These are phyloP conservation scores for Xylaria sp. DNA, from an alignment of 2,329 filamentous ascomycete genomes.

Conservation along the genomic window DNA sequence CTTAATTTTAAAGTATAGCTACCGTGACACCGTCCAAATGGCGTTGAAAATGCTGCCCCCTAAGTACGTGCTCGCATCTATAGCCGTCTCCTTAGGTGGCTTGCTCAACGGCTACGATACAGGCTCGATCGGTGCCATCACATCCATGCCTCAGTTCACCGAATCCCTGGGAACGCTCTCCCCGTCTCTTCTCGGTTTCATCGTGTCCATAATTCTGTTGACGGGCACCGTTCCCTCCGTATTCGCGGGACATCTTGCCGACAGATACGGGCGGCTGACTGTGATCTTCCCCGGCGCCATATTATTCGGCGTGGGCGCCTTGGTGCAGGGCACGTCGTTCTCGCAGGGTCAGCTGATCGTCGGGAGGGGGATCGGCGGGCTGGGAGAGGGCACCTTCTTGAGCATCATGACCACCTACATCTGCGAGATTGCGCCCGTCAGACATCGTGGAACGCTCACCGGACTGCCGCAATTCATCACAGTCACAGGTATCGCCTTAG, in stretches of 20 bases:
- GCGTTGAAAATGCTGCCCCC: slow-evolving; percentile 32
- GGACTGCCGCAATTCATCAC: slow-evolving; percentile 64
- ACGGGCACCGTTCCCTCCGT: slow-evolving; percentile 67
- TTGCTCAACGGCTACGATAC: slow-evolving; percentile 53
- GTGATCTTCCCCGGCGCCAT: slow-evolving; percentile 60
- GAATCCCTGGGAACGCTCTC: slow-evolving; percentile 58
- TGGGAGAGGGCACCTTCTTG: slow-evolving; percentile 68
- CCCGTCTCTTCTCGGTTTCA: slow-evolving; percentile 64
- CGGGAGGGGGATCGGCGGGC: slow-evolving; percentile 65
- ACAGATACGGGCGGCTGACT: slow-evolving; percentile 60
- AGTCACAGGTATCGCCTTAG: slow-evolving; percentile 60
- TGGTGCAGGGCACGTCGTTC: slow-evolving; percentile 60
- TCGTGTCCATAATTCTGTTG: slow-evolving; percentile 68
- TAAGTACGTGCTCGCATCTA: slow-evolving; percentile 49
- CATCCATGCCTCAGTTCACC: slow-evolving; percentile 49
- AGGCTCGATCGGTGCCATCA: slow-evolving; percentile 50
- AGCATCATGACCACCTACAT: slow-evolving; percentile 69
- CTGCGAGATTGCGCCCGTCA: slow-evolving; percentile 67
- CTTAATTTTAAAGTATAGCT: not conserved
- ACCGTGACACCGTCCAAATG: slow-evolving; percentile 22
- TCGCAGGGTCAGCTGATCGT: slow-evolving; percentile 63
- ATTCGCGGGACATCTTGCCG: slow-evolving; percentile 65
- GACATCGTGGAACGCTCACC: slow-evolving; percentile 60
- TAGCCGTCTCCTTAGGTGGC: slow-evolving; percentile 49
- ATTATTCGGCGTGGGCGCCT: slow-evolving; percentile 63